Evolutionary conservation across 805 yeast species (phyloP), one percentile per base, ranked within the genome.

Genomic region (Phaffomyces antillensis): DNA sequence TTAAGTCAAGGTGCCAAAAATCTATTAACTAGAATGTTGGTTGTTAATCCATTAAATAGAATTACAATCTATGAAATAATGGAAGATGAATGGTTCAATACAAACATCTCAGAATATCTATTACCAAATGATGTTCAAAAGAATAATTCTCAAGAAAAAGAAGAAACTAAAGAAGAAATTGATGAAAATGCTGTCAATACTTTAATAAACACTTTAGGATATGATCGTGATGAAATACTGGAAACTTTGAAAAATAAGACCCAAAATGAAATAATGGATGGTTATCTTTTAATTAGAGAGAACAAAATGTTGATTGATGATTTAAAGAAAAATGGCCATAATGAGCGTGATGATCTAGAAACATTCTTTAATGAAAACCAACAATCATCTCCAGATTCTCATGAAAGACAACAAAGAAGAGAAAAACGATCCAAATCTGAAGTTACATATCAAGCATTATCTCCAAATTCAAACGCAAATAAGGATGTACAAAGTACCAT

Each of bases 71-170:
- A 81, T 58, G 96, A 87, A 61, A 87, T 91, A 39, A 81, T 89
- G 83, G 84, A 88, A 59, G 96, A 91, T 62, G 90, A 86, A 51
- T 90, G 98, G 98, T 90, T 90, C 66, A 81, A 79, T 53, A 78
- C 77, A 11, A 88, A 78, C 44, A 77, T 91, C 51, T 86, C 91
- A 28, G 88, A 83, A 30, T 87, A 88, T 59, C 73, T 90, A 49
- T 67, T 82, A 44, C 87, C 93, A 7, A 53, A 66, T 57, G 43
- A 63, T 60, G 54, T 60, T 53, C 51, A 64, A 58, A 50, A 69
- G 67, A 50, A 53, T 35, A 43, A 45, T 2, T 17, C 44, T 3
- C 56, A 52, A 30, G 81, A 76, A 41, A 36, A 40, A 18, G 34
- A 34, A 16, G 28, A 18, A 41, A 32, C 37, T 10, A 25, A n/a